phyloP scores from a whole-genome alignment of 352 stramenopile genomes.

The Pythium guiyangense region DNA sequence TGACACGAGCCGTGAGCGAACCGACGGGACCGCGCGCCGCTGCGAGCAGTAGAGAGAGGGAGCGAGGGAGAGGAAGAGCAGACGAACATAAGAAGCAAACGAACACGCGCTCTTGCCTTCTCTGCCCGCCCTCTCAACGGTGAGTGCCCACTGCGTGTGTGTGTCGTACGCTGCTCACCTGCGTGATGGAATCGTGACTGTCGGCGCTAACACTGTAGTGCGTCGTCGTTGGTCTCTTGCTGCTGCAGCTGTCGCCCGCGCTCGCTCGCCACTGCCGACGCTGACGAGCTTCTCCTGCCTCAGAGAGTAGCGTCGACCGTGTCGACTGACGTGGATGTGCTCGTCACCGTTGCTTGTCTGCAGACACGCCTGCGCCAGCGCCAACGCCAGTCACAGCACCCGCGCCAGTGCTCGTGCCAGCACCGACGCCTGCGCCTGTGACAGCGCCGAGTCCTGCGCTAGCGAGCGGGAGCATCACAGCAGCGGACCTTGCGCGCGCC shows the following conservation, averaged over 20 bases:
- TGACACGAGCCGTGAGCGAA: too few relatives aligned
- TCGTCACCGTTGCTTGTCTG: not conserved
- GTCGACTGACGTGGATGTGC: too few relatives aligned
- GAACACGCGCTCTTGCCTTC: slow-evolving; percentile 1
- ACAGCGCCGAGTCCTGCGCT: slow-evolving; percentile 6
- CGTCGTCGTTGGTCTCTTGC: not conserved
- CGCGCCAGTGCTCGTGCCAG: slow-evolving; percentile 13
- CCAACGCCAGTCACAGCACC: not conserved
- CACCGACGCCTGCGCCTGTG: slow-evolving; percentile 6
- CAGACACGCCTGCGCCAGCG: not conserved
- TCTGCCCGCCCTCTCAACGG: not conserved
- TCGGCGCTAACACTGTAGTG: not conserved
- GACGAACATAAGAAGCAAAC: slow-evolving; percentile 2
- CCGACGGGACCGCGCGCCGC: not conserved
- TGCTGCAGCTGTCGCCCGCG: too few relatives aligned
- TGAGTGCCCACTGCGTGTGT: not conserved
- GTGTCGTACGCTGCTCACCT: not conserved
- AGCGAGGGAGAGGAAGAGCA: not conserved
- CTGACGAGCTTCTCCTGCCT: too few relatives aligned
- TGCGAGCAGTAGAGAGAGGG: not conserved
- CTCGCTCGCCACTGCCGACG: too few relatives aligned
- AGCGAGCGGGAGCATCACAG: slow-evolving; percentile 41
- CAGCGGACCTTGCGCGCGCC: slow-evolving; percentile 80
- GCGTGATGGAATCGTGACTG: not conserved
- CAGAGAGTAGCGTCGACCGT: too few relatives aligned